Evolutionary conservation across 768 basidiomycete genomes (phyloP).

Genomic region (Lactarius quietus): DNA sequence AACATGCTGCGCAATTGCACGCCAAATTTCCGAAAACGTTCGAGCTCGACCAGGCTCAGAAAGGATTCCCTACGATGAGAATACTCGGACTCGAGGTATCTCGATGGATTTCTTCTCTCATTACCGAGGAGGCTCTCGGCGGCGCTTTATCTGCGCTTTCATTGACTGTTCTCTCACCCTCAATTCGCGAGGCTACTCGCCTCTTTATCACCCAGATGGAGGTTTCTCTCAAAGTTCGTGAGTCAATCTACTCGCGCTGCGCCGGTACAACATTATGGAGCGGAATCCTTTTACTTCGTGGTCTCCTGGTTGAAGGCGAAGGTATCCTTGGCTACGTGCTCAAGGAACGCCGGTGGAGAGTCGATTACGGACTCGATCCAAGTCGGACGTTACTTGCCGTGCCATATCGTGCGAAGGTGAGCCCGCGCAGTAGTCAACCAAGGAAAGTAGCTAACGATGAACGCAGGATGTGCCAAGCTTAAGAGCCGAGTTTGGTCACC

Average conservation of each 20-base stretch:
- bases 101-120: background rate
- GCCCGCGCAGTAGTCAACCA: background rate
- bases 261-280: slow-evolving; percentile 31
- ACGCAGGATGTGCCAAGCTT: slow-evolving; percentile 42
- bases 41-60: background rate
- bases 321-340: slow-evolving; percentile 42
- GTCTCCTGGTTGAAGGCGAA: slow-evolving; percentile 36
- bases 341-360: slow-evolving; percentile 43
- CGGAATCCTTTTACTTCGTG: slow-evolving; percentile 42
- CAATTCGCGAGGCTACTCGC: background rate
- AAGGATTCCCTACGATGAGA: slow-evolving; percentile 2
- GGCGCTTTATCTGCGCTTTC: background rate
- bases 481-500: slow-evolving; percentile 51
- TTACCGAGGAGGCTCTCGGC: background rate
- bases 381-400: slow-evolving; percentile 46
- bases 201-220: slow-evolving; percentile 1
- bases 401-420: slow-evolving; percentile 44
- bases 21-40: too few relatives aligned
- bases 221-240: background rate
- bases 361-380: slow-evolving; percentile 47
- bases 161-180: background rate
- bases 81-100: background rate
- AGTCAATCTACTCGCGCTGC: background rate
- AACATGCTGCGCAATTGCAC: too few relatives aligned
- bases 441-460: background rate